These are phyloP conservation scores for Lecanicillium sp. DNA, from an alignment of 2,329 filamentous ascomycete species.

Conservation along the genomic window DNA sequence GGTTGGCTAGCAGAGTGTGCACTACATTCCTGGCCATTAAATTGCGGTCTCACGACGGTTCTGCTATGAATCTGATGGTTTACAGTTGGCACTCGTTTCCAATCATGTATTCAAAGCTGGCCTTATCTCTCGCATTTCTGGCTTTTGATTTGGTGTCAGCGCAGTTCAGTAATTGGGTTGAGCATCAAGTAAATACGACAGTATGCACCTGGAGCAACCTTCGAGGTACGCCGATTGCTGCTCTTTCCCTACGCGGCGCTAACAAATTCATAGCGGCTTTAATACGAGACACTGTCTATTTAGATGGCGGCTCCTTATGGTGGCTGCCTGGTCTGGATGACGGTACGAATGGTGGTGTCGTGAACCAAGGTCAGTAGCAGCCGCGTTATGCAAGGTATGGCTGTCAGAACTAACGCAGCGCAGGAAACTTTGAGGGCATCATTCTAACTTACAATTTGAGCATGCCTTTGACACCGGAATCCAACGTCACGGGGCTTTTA, in stretches of 20 bases:
- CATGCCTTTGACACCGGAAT: conserved; percentile 39
- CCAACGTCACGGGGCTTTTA: conserved; percentile 47
- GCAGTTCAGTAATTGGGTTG: conserved; percentile 39
- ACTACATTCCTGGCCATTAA: no score
- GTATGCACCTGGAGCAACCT: conserved; percentile 50
- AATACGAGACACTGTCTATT: conserved; percentile 53
- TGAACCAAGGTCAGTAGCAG: conserved; percentile 31
- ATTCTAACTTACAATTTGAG: conserved; percentile 53
- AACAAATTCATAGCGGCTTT: conserved; percentile 36
- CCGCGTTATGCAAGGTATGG: neutral
- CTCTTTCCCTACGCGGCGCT: neutral
- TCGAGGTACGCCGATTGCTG: conserved; percentile 25
- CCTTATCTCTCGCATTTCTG: no score
- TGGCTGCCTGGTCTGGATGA: conserved; percentile 44
- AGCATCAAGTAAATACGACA: conserved; percentile 44
- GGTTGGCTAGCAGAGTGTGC: no score
- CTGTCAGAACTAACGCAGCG: conserved; percentile 3
- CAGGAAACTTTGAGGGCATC: conserved; percentile 43
- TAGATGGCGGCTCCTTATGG: conserved; percentile 52
- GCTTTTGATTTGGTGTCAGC: conserved; percentile 14
- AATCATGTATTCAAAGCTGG: no score
- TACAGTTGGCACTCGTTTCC: no score
- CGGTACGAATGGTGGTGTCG: conserved; percentile 23
- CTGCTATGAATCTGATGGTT: no score
- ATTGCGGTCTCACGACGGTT: no score